Conservation (phyloP, 2,329 filamentous ascomycete species). For the Rhinocladiella similis region DNA sequence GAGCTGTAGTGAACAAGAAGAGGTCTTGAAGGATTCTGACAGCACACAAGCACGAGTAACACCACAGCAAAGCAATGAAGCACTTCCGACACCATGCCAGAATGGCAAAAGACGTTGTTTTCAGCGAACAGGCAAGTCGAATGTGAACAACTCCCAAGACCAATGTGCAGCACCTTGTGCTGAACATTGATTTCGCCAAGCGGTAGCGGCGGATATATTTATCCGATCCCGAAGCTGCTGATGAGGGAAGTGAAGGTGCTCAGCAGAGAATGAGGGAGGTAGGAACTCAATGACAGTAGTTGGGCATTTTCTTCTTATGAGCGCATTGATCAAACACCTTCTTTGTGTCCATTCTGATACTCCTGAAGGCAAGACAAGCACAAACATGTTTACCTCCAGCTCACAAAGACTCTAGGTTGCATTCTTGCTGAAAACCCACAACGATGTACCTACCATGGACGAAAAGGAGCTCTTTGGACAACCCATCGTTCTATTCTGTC, state of each 20-base stretch:
- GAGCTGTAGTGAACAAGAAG: not conserved
- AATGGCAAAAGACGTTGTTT: not conserved
- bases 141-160: not conserved
- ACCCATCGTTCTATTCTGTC: too few relatives aligned
- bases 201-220: not conserved
- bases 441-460: too few relatives aligned
- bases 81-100: not conserved
- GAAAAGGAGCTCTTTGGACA: too few relatives aligned
- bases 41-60: not conserved
- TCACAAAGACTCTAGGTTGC: too few relatives aligned
- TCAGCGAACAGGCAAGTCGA: too few relatives aligned
- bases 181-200: not conserved
- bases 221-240: conserved; percentile 1
- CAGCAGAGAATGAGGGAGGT: not conserved
- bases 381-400: too few relatives aligned
- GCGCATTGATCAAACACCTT: too few relatives aligned
- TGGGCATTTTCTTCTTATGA: not conserved
- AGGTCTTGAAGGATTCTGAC: not conserved
- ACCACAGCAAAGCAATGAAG: not conserved
- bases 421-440: too few relatives aligned
- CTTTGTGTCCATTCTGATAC: too few relatives aligned
- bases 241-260: not conserved
- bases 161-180: not conserved
- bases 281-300: not conserved
- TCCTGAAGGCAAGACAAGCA: too few relatives aligned